Evolutionary conservation across 1,284 basidiomycete genomes (phyloP).

Genomic region (Tremellales sp.): DNA sequence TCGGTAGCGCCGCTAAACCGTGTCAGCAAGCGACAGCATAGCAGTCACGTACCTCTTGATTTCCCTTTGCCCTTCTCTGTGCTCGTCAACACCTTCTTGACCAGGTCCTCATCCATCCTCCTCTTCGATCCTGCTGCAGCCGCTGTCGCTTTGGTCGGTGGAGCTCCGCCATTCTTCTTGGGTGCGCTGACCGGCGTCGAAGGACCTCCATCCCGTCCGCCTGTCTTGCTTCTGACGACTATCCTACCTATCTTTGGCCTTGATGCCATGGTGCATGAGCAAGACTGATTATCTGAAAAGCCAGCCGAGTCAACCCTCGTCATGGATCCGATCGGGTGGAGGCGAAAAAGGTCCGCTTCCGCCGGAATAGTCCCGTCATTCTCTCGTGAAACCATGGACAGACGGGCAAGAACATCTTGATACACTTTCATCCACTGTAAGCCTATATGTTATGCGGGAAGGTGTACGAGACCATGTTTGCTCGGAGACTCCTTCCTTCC

Average conservation of each 20-base stretch:
- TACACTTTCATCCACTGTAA: no score
- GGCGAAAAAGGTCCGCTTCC: no score
- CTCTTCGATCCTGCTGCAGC: background rate
- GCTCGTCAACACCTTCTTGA: background rate
- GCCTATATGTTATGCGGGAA: no score
- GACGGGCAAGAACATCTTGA: no score
- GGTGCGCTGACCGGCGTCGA: background rate
- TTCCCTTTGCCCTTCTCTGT: background rate
- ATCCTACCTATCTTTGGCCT: conserved; percentile 11
- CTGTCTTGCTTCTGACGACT: background rate
- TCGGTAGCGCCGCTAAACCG: background rate
- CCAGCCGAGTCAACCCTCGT: no score
- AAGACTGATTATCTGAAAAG: no score
- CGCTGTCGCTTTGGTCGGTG: background rate
- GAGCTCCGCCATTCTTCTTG: background rate
- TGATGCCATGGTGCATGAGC: conserved; percentile 18
- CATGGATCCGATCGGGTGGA: no score
- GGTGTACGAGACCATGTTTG: no score
- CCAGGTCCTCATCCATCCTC: background rate
- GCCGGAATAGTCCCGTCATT: no score
- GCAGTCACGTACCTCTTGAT: background rate
- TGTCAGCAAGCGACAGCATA: background rate
- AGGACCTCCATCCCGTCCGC: background rate
- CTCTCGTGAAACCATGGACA: no score
- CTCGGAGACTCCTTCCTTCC: no score